phyloP scores from a whole-genome alignment of 148 eudicot species.

The Arctostaphylos glauca region DNA sequence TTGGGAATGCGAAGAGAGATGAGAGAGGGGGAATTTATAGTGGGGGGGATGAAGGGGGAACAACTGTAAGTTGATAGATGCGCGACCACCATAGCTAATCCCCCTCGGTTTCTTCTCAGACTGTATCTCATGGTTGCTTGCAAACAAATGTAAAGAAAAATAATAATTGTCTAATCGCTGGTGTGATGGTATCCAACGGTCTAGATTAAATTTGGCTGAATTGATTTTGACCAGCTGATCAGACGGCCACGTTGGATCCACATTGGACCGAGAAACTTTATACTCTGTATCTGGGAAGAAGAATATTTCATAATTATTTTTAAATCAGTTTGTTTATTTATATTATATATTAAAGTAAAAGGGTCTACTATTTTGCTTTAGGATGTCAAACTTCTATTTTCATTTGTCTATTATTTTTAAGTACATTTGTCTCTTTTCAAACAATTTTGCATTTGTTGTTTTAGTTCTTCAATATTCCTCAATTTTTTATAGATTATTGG shows the following conservation, averaged over 20 bases:
- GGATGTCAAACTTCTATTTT: no score
- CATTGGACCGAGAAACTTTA: constrained; percentile 10
- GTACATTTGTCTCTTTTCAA: no score
- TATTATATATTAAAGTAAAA: no score
- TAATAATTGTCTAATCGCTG: neutral
- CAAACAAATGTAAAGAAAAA: neutral
- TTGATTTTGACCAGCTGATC: constrained; percentile 17
- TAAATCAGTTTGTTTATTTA: no score
- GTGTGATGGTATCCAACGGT: constrained; percentile 20
- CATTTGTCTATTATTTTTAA: no score
- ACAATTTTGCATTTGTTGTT: no score
- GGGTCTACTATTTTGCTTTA: no score
- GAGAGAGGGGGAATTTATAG: constrained; percentile 16
- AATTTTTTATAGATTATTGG: no score
- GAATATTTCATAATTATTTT: no score
- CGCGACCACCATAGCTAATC: constrained; percentile 18
- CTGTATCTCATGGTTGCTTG: no score
- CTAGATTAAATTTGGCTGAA: neutral
- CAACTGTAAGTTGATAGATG: neutral
- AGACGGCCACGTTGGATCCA: constrained; percentile 36
- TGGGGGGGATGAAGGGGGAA: neutral
- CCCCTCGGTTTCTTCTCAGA: neutral
- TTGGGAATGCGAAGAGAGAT: constrained; percentile 8
- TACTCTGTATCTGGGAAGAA: no score
- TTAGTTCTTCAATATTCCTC: no score